These are phyloP conservation scores for Eucalyptus cladocalyx DNA, from an alignment of 345 rosid genomes.

Conservation along the genomic window DNA sequence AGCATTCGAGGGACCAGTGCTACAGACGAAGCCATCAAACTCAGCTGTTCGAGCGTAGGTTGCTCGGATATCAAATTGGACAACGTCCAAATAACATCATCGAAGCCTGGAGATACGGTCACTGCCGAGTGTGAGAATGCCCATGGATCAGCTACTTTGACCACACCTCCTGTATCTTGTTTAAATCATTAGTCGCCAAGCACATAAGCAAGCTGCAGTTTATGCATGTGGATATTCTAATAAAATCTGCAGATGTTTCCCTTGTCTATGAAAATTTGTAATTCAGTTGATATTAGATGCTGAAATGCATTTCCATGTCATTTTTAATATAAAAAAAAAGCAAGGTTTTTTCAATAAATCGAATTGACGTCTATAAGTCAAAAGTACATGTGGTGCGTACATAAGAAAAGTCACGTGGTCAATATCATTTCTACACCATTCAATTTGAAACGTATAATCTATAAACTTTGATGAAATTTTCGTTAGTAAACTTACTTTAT, in stretches of 20 bases:
- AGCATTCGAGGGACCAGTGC: conserved; percentile 8
- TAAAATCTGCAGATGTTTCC: too few species aligned
- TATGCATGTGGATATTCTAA: too few species aligned
- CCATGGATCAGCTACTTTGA: background rate
- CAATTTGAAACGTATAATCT: background rate
- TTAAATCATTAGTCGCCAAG: background rate
- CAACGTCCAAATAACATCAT: background rate
- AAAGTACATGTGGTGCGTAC: background rate
- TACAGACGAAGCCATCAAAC: background rate
- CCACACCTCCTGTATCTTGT: background rate
- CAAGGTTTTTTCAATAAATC: background rate
- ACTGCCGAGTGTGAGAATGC: background rate
- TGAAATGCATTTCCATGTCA: background rate
- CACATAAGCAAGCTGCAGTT: background rate
- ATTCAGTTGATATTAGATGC: background rate
- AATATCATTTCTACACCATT: background rate
- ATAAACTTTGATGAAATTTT: too few species aligned
- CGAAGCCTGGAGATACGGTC: background rate
- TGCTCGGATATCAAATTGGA: conserved; percentile 3
- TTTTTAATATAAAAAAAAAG: background rate
- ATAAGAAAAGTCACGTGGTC: background rate
- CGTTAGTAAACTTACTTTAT: too few species aligned
- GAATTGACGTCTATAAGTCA: background rate
- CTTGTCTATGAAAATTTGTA: background rate
- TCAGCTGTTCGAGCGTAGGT: conserved; percentile 8